Evolutionary conservation across 257 asterid species (phyloP).

Genomic region (Cynanchum wilfordii): DNA sequence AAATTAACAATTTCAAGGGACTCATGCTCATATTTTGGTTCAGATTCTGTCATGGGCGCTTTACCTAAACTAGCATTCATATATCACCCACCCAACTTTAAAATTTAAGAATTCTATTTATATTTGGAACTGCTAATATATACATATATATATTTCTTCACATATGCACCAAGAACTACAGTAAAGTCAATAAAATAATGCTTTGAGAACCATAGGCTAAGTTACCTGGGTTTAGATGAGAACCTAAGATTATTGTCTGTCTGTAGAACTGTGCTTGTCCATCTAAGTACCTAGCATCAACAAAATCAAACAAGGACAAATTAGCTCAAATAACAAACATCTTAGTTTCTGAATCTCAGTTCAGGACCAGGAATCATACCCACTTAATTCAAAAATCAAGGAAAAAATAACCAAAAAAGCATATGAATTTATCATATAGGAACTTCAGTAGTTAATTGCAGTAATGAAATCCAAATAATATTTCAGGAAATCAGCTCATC

Average conservation of each 20-base stretch:
- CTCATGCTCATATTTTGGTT: not conserved
- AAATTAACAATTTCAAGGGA: not conserved
- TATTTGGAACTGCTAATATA: not conserved
- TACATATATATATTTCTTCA: no score
- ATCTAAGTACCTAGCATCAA: conserved; percentile 62
- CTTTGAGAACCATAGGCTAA: not conserved
- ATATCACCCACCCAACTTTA: not conserved
- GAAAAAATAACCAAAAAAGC: not conserved
- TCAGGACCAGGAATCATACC: not conserved
- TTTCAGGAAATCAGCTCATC: not conserved
- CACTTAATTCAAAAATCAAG: not conserved
- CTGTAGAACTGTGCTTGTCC: conserved; percentile 86
- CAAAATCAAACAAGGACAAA: not conserved
- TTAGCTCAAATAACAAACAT: not conserved
- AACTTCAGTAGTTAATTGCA: not conserved
- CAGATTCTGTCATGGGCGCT: not conserved
- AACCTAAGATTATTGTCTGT: conserved; percentile 74
- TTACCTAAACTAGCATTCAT: not conserved
- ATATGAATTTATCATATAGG: not conserved
- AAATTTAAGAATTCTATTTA: not conserved
- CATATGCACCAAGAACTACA: not conserved
- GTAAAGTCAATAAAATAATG: conserved; percentile 5
- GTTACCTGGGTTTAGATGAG: conserved; percentile 86
- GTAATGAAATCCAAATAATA: not conserved
- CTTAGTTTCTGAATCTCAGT: not conserved